Percentiles rank a stretch among this genome's conserved stretches.
These are phyloP conservation scores for Puccinia coronata DNA, from an alignment of 1,284 basidiomycete genomes.

Conservation along the genomic window DNA sequence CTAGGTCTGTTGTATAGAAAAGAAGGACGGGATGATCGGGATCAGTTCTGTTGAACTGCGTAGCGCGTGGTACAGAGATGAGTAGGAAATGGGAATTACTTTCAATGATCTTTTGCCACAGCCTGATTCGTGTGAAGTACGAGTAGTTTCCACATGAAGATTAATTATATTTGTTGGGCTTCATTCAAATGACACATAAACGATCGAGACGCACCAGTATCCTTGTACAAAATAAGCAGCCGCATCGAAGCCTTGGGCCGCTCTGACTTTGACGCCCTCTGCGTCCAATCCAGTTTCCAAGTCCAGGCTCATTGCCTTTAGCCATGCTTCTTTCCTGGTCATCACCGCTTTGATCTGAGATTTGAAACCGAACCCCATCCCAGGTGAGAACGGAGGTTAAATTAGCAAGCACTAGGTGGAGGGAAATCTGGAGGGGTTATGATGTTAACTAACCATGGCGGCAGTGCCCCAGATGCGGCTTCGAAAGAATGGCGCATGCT, in stretches of 20 bases:
- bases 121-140: slow-evolving; percentile 52
- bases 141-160: not conserved
- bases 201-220: slow-evolving; percentile 51
- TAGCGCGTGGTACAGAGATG: not conserved
- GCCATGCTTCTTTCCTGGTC: slow-evolving; percentile 83
- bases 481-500: slow-evolving; percentile 76
- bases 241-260: slow-evolving; percentile 75
- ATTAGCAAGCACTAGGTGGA: not conserved
- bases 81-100: slow-evolving; percentile 49
- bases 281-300: slow-evolving; percentile 86
- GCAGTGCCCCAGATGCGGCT: slow-evolving; percentile 81
- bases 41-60: slow-evolving; percentile 51
- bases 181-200: not conserved
- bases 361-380: slow-evolving; percentile 61
- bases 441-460: slow-evolving; percentile 50
- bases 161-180: not conserved
- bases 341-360: slow-evolving; percentile 79
- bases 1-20: slow-evolving; percentile 30
- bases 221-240: slow-evolving; percentile 86
- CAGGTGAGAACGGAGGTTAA: slow-evolving; percentile 50
- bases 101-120: slow-evolving; percentile 56
- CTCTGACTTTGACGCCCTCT: slow-evolving; percentile 80
- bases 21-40: not conserved
- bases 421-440: not conserved
- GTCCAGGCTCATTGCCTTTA: slow-evolving; percentile 85